A percentile compares a stretch with the other conserved stretches of the same genome.
phyloP scores from a whole-genome alignment of 1,139 yeast genomes.

The Kurtzmaniella quercitrusa region DNA sequence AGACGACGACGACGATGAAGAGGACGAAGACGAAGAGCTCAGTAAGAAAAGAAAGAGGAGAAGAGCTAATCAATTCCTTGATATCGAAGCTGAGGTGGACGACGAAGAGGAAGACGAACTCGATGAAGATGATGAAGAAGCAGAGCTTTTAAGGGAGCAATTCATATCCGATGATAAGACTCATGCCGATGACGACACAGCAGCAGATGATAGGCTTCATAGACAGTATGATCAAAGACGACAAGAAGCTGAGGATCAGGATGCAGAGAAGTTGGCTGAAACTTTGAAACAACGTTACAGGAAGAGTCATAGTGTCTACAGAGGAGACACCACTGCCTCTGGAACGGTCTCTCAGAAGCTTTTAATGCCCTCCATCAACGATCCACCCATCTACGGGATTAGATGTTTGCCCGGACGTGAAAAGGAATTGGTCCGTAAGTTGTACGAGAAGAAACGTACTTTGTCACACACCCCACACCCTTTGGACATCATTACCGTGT shows the following conservation, averaged over 20 bases:
- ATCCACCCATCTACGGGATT: constrained; percentile 94
- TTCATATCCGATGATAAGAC: constrained; percentile 68
- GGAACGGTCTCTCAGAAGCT: constrained; percentile 87
- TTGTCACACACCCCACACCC: constrained; percentile 60
- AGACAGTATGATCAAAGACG: constrained; percentile 89
- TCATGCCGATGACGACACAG: constrained; percentile 40
- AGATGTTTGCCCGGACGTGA: constrained; percentile 93
- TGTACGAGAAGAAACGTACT: constrained; percentile 75
- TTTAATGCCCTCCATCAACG: constrained; percentile 90
- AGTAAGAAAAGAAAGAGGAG: constrained; percentile 59
- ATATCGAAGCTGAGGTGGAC: constrained; percentile 98
- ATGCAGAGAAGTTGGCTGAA: constrained; percentile 91
- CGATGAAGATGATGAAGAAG: constrained; percentile 84
- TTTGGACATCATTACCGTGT: constrained; percentile 79
- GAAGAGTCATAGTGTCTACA: constrained; percentile 75
- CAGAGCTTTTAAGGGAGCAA: constrained; percentile 80
- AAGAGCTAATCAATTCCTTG: constrained; percentile 85
- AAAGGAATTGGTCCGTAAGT: constrained; percentile 80
- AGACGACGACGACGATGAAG: constrained; percentile 57
- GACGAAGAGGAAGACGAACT: constrained; percentile 96
- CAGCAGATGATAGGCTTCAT: constrained; percentile 68
- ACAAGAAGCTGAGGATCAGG: constrained; percentile 88
- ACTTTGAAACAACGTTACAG: constrained; percentile 92
- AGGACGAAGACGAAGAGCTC: constrained; percentile 40
- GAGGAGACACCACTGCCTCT: constrained; percentile 77